Evolutionary conservation across 768 basidiomycete genomes (phyloP).

Genomic region (Mycena galopus): DNA sequence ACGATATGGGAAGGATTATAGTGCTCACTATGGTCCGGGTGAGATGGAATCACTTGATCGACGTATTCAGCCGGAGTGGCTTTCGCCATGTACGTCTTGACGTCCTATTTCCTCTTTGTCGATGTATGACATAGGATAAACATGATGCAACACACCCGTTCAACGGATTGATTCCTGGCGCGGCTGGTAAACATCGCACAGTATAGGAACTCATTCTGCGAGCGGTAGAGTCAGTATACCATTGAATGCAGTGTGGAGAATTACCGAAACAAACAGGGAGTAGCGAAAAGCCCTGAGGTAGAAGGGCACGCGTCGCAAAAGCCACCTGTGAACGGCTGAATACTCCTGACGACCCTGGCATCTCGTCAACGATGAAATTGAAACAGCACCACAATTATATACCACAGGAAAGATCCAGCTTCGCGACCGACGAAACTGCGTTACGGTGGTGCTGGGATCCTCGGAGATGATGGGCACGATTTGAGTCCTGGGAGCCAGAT

Average conservation of each 20-base stretch:
- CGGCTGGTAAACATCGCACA: conserved; percentile 19
- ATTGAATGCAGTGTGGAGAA: no score
- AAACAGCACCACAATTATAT: background rate
- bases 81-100: conserved; percentile 13
- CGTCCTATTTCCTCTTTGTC: conserved; percentile 11
- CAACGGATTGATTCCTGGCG: background rate
- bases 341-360: conserved; percentile 28
- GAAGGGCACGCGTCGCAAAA: conserved; percentile 9
- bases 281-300: conserved; percentile 33
- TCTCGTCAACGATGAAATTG: background rate
- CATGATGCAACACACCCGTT: conserved; percentile 11
- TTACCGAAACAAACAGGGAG: conserved; percentile 30
- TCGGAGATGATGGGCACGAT: conserved; percentile 60
- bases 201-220: conserved; percentile 26
- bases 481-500: conserved; percentile 56
- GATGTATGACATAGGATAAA: conserved; percentile 39
- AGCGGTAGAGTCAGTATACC: background rate
- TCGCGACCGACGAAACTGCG: conserved; percentile 64
- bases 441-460: conserved; percentile 54
- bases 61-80: background rate
- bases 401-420: conserved; percentile 58
- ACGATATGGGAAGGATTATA: background rate
- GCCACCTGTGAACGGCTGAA: conserved; percentile 25
- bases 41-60: conserved; percentile 32
- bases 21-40: conserved; percentile 52